A percentile compares a stretch with the other conserved stretches of the same genome.
Conservation (phyloP, 2,329 filamentous ascomycete species). For the Claviceps capensis region DNA sequence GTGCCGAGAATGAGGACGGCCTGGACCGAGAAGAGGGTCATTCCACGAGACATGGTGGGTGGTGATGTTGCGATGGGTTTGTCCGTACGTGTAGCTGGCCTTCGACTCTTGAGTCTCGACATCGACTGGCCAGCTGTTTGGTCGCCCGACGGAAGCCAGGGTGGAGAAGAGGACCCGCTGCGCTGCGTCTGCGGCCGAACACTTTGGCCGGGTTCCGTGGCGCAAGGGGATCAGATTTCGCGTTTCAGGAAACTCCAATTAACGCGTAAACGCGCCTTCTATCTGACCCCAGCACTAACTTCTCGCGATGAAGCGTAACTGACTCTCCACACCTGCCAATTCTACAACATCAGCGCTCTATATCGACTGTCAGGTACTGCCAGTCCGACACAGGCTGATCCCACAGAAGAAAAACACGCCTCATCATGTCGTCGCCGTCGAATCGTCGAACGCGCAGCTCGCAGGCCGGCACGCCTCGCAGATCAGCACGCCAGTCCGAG, state of each 20-base stretch:
- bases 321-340: background rate
- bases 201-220: slow-evolving; percentile 1
- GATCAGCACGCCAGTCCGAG: slow-evolving; percentile 26
- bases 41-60: slow-evolving; percentile 52
- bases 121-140: slow-evolving; percentile 2
- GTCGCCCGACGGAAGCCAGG: background rate
- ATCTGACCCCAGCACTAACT: background rate
- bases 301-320: too few species aligned
- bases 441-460: slow-evolving; percentile 38
- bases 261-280: slow-evolving; percentile 3
- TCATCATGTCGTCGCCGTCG: slow-evolving; percentile 27
- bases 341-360: background rate
- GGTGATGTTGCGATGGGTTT: slow-evolving; percentile 5
- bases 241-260: background rate
- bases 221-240: background rate
- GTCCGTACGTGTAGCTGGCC: background rate
- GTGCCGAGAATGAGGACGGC: slow-evolving; percentile 67
- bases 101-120: too few species aligned
- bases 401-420: slow-evolving; percentile 5
- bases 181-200: background rate
- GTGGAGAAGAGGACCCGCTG: background rate
- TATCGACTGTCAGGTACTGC: background rate
- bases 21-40: slow-evolving; percentile 64
- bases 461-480: slow-evolving; percentile 31
- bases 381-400: background rate